Evolutionary conservation across 108 stramenopile species (phyloP), one percentile per base, ranked within the genome.

Genomic region (Schizochytrium sp.): DNA sequence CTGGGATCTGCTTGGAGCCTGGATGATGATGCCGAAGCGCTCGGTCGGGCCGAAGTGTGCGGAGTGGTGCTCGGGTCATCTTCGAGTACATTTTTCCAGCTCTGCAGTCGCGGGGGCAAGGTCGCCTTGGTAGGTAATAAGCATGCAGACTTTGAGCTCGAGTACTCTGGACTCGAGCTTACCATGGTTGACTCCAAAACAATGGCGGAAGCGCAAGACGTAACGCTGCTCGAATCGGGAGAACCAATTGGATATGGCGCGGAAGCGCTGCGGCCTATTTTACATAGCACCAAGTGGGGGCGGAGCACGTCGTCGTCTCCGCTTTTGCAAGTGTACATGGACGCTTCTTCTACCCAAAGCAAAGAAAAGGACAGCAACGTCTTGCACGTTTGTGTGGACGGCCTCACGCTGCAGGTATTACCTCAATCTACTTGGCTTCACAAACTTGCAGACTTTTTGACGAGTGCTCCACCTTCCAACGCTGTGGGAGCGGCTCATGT

Each of bases 261-360:
- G 25, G 63, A 41, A 10, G 14, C 63, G 25, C 51, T 83, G 3
- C n/a, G 28, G 25, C 76, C 76, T 6, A 53, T 83, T 12, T 34
- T 83, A 6, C 76, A 83, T 23, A 83, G 76, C 51, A 83, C 76
- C 45, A 83, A 83, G 51, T 83, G 76, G 76, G 76, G 76, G 4
- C 76, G 76, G 45, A 34, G 25, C 48, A 4, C 18, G n/a, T 19
- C 48, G 19, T 83, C 76, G 45, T 53, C 76, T 1, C 76, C 76
- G n/a, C 48, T 83, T 0, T 23, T 83, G 4, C 76, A 83, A 23
- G 23, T 83, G 16, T 83, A 45, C 23, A 6, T 55, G 18, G 76
- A 83, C 51, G 76, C 43, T 6, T 28, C 25, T 2, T 34, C 34
- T 34, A 34, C 34, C 34, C 34, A 34, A 34, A 34, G 0, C 34